Evolutionary conservation across 129 eudicot species (phyloP), one percentile per base, ranked within the genome.

Genomic region (Centella asiatica): DNA sequence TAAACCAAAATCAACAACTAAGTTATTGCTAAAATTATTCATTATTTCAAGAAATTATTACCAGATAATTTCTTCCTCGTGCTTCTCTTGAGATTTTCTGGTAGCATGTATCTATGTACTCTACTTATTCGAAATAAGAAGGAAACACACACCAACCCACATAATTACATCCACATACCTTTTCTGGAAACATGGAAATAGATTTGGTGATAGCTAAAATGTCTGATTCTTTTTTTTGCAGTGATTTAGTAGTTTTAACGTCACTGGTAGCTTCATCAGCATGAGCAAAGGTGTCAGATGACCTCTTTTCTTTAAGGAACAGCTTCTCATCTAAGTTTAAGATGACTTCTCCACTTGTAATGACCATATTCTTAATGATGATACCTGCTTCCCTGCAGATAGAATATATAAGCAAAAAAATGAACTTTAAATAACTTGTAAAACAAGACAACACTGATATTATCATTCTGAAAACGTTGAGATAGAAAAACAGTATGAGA

Each of bases 351-450:
- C 99, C 96, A 69, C 65, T 68, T 47, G 76, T 66, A 52, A 92
- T 65, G 57, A 87, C 96, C 75, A 92, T 70, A 64, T 87, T 70
- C 69, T 77, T 82, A 57, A 87, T 70, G 55, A 84, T 78, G 29
- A 87, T 70, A 55, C 99, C 99, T 69, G 84, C 84, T 71, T 87
- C 95, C 79, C 99, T 92, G 86, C 70, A 62, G 40, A 60, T 75
- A 76, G 40, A 61, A 62, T 25, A 46, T 45, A 14, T 29, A 49
- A 29, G 76, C 63, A 72, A 44, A 67, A 24, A 65, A 73, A 15
- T 6, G 19, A 51, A 39, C 47, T 13, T 57, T 11, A 36, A 23
- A 29, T 9, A 15, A 59, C 17, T 3, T 27, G 18, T 27, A 56
- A 24, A 39, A 34, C 44, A 19, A 10, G 45, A 44, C 66, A 62